phyloP scores from a whole-genome alignment of 2,329 filamentous ascomycete species.

The Alternaria triticimaculans region DNA sequence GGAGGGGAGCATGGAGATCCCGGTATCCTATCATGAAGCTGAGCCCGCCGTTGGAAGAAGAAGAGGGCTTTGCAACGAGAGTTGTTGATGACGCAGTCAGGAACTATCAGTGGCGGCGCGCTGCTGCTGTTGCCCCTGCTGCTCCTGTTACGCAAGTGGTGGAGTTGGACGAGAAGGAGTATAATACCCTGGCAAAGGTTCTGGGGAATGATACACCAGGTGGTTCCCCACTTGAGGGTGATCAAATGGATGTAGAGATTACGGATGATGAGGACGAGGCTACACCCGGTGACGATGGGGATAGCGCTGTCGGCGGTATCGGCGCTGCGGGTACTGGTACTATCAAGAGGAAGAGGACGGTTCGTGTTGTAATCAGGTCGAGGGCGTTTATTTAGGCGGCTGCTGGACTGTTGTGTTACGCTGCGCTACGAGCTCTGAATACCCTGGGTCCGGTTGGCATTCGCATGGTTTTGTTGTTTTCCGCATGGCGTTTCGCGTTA shows the following conservation, averaged over 20 bases:
- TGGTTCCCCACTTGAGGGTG: slow-evolving; percentile 4
- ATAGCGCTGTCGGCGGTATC: slow-evolving; percentile 19
- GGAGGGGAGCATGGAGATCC: slow-evolving; percentile 40
- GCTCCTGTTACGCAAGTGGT: slow-evolving; percentile 16
- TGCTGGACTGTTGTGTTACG: neutral
- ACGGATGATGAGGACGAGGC: slow-evolving; percentile 25
- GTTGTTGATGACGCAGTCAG: slow-evolving; percentile 10
- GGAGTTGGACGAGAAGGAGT: slow-evolving; percentile 16
- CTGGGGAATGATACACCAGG: slow-evolving; percentile 1
- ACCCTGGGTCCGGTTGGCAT: neutral
- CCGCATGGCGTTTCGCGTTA: neutral
- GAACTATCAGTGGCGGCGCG: neutral
- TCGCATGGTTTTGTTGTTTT: neutral
- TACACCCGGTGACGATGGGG: slow-evolving; percentile 16
- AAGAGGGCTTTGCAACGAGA: slow-evolving; percentile 27
- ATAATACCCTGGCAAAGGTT: neutral
- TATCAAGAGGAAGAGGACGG: slow-evolving; percentile 37
- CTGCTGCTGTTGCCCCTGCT: slow-evolving; percentile 6
- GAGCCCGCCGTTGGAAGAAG: slow-evolving; percentile 39
- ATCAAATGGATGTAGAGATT: slow-evolving; percentile 29
- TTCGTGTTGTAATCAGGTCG: slow-evolving; percentile 42
- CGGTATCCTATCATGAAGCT: slow-evolving; percentile 31
- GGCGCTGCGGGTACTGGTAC: neutral
- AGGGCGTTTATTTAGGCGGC: slow-evolving; percentile 42
- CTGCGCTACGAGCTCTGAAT: neutral